Percentiles rank a stretch among this genome's conserved stretches.
phyloP scores from a whole-genome alignment of 352 stramenopile genomes.

The Phytophthora capsici region DNA sequence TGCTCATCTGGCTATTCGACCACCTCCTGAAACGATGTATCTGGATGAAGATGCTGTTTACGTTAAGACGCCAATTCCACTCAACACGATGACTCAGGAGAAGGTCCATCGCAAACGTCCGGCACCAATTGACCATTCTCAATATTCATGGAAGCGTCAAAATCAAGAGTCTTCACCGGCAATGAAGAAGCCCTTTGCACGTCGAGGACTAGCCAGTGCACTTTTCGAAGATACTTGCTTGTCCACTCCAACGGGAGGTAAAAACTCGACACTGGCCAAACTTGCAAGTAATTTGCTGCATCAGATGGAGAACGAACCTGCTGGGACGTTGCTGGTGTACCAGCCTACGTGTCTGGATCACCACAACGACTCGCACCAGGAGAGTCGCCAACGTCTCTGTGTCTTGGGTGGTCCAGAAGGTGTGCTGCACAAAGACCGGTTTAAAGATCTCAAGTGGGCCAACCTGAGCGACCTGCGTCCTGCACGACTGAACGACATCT shows the following conservation, averaged over 20 bases:
- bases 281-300: constrained; percentile 34
- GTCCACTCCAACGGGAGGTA: constrained; percentile 24
- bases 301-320: constrained; percentile 33
- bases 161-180: constrained; percentile 15
- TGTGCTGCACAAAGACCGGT: constrained; percentile 70
- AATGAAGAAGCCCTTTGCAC: constrained; percentile 22
- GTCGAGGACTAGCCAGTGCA: neutral
- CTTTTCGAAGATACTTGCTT: constrained; percentile 9
- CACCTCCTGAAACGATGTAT: constrained; percentile 14
- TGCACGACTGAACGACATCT: constrained; percentile 58
- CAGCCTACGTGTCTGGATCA: constrained; percentile 76
- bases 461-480: constrained; percentile 61
- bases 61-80: constrained; percentile 34
- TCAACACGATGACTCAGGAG: constrained; percentile 59
- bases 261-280: constrained; percentile 31
- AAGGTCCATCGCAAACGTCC: constrained; percentile 49
- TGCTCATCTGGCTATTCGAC: constrained; percentile 17
- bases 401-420: constrained; percentile 65
- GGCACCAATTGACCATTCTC: constrained; percentile 32
- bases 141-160: constrained; percentile 47
- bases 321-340: constrained; percentile 66
- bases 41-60: constrained; percentile 34
- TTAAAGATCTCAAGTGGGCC: constrained; percentile 65
- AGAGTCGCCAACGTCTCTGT: constrained; percentile 63
- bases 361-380: constrained; percentile 78